Evolutionary conservation across 2,329 filamentous ascomycete species (phyloP).

Genomic region (Fusarium stilboides): DNA sequence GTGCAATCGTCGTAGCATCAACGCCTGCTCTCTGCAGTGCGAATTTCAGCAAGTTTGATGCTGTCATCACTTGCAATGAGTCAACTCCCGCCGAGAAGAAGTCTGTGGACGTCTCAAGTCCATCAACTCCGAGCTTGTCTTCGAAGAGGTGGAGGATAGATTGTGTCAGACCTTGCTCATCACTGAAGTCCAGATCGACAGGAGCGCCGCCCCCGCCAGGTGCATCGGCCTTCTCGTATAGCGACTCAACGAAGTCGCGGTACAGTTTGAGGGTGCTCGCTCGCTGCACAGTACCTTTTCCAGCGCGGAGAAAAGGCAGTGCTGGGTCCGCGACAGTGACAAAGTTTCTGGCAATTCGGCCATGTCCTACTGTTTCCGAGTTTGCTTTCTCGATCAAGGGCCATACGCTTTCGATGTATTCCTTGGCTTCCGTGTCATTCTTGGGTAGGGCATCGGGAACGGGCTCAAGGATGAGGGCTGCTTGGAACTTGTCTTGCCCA

Average conservation of each 20-base stretch:
- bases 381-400: background rate
- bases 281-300: slow-evolving; percentile 3
- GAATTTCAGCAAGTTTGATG: accelerated
- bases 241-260: background rate
- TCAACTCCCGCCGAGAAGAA: slow-evolving; percentile 7
- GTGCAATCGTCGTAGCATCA: accelerated
- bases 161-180: accelerated
- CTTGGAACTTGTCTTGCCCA: background rate
- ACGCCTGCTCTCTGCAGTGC: background rate
- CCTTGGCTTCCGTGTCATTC: accelerated
- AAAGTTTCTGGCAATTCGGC: background rate
- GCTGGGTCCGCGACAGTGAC: background rate
- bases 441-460: background rate
- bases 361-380: background rate
- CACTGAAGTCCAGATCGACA: accelerated
- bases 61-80: slow-evolving; percentile 4
- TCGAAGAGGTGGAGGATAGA: background rate
- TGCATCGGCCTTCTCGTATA: slow-evolving; percentile 1
- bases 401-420: background rate
- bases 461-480: slow-evolving; percentile 20
- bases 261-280: background rate
- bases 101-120: background rate
- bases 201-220: accelerated
- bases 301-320: background rate
- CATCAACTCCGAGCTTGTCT: background rate